Percentiles rank a stretch among this genome's conserved stretches.
Conservation (phyloP, 2,329 filamentous ascomycete species). For the Setomelanomma holmii region DNA sequence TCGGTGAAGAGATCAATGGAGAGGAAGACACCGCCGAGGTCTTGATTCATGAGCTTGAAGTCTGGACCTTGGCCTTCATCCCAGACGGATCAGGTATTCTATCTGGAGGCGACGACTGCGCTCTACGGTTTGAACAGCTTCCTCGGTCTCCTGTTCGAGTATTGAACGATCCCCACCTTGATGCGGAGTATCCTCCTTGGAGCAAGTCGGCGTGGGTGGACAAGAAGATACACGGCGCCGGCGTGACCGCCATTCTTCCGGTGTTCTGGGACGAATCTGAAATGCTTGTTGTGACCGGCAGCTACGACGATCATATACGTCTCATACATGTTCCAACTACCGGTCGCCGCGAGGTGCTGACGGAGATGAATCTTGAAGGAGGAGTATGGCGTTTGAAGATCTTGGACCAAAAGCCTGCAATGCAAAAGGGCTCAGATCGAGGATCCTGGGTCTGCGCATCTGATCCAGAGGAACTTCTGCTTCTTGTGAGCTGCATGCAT, state of each 20-base stretch:
- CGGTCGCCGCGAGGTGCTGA: conserved; percentile 61
- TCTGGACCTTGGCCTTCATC: conserved; percentile 74
- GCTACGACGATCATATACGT: conserved; percentile 86
- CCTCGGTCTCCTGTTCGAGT: conserved; percentile 9
- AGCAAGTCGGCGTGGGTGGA: conserved; percentile 53
- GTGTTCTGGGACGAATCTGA: conserved; percentile 59
- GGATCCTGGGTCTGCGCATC: conserved; percentile 18
- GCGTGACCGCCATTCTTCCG: conserved; percentile 86
- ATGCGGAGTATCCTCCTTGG: conserved; percentile 10
- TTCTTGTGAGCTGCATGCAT: conserved; percentile 90
- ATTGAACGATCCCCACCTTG: conserved; percentile 4
- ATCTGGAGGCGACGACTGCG: conserved; percentile 79
- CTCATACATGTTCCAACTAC: conserved; percentile 60
- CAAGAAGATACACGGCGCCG: conserved; percentile 73
- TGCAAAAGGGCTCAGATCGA: conserved; percentile 19
- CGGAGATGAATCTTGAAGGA: conserved; percentile 71
- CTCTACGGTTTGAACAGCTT: conserved; percentile 56
- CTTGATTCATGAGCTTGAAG: conserved; percentile 65
- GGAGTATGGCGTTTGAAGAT: conserved; percentile 88
- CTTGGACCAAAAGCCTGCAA: conserved; percentile 46
- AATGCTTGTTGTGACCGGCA: conserved; percentile 76
- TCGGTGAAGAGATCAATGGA: conserved; percentile 41
- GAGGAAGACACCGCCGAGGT: conserved; percentile 27
- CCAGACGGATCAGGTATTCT: conserved; percentile 57
- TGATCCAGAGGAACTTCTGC: conserved; percentile 23